These are phyloP conservation scores for Amanita pallidorosea DNA, from an alignment of 768 basidiomycete species.

Conservation along the genomic window DNA sequence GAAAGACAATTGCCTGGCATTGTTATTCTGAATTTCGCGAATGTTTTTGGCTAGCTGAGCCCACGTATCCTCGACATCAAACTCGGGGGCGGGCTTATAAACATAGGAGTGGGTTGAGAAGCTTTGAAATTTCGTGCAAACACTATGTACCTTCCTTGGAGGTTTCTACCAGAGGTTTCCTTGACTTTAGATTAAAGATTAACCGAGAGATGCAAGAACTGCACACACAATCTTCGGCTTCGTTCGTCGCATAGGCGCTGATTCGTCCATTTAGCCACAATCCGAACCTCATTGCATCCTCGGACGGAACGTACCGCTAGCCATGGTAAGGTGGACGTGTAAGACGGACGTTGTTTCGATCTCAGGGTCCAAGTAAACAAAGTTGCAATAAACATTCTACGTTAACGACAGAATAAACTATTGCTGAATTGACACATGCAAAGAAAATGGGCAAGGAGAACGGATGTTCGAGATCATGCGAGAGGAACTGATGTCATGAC, in stretches of 20 bases:
- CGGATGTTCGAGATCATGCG: background rate
- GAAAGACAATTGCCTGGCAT: conserved; percentile 65
- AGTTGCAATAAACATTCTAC: background rate
- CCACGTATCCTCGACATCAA: conserved; percentile 83
- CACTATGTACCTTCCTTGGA: conserved; percentile 29
- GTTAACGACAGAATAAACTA: background rate
- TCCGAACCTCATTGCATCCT: background rate
- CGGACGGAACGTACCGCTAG: conserved; percentile 8
- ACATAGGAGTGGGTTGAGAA: background rate
- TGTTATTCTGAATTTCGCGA: conserved; percentile 89
- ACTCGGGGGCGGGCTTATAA: conserved; percentile 57
- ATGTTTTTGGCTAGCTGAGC: conserved; percentile 73
- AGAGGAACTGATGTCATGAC: conserved; percentile 31
- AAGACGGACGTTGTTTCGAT: background rate
- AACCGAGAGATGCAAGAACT: conserved; percentile 4
- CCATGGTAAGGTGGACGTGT: conserved; percentile 6
- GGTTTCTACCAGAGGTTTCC: conserved; percentile 25
- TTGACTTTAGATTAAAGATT: conserved; percentile 1
- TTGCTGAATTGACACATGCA: conserved; percentile 1
- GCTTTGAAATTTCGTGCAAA: background rate
- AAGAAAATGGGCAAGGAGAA: background rate
- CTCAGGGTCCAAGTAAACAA: conserved; percentile 2
- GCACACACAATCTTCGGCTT: conserved; percentile 8
- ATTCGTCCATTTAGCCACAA: background rate
- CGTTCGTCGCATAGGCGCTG: background rate